Evolutionary conservation across 108 stramenopile species (phyloP).

Genomic region (Nitzschia sp.): DNA sequence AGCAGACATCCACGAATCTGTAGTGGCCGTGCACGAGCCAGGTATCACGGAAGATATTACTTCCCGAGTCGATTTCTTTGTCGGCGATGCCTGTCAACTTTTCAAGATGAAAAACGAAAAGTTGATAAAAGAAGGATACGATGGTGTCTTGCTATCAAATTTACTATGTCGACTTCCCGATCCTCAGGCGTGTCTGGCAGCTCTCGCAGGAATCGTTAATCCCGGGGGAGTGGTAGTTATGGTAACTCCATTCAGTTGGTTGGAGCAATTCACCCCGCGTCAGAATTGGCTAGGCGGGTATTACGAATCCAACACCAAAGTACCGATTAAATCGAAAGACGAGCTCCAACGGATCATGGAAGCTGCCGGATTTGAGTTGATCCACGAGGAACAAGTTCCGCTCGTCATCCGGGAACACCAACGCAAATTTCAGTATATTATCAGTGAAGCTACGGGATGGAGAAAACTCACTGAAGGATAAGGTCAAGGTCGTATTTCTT

Average conservation of each 20-base stretch:
- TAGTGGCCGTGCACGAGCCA: conserved; percentile 49
- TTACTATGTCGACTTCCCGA: conserved; percentile 85
- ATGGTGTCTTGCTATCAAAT: conserved; percentile 85
- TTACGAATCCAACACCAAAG: conserved; percentile 45
- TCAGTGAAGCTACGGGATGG: conserved; percentile 86
- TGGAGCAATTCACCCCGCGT: conserved; percentile 80
- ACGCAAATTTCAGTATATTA: conserved; percentile 90
- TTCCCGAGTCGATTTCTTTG: conserved; percentile 63
- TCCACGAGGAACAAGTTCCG: conserved; percentile 72
- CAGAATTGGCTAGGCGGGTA: conserved; percentile 75
- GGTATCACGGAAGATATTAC: conserved; percentile 42
- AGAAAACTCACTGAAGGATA: too few relatives aligned
- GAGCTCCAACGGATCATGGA: conserved; percentile 68
- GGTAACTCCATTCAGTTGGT: conserved; percentile 87
- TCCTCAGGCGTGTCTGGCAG: conserved; percentile 75
- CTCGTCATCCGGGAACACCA: conserved; percentile 89
- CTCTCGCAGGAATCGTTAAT: conserved; percentile 64
- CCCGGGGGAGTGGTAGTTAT: conserved; percentile 84
- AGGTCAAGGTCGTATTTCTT: too few relatives aligned
- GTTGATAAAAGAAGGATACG: conserved; percentile 65
- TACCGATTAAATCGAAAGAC: conserved; percentile 60
- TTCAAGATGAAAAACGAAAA: conserved; percentile 42
- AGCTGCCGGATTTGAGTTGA: conserved; percentile 70
- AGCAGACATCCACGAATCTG: conserved; percentile 58
- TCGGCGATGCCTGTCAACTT: conserved; percentile 80